Percentiles rank a stretch among this genome's conserved stretches.
These are phyloP conservation scores for Daldinia decipiens DNA, from an alignment of 495 filamentous ascomycete genomes.

Conservation along the genomic window DNA sequence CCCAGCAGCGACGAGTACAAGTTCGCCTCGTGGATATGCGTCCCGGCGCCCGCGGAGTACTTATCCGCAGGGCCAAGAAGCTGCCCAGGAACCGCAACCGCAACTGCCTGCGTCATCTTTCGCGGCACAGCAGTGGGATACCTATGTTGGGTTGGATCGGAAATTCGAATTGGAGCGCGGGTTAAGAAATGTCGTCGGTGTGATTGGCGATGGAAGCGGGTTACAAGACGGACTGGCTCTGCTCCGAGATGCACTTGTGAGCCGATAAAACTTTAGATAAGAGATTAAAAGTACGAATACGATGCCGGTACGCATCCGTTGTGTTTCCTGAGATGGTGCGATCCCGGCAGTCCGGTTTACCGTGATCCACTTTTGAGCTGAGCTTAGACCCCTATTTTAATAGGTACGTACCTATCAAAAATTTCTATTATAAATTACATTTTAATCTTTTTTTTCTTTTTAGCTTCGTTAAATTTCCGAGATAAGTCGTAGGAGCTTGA, in stretches of 20 bases:
- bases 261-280: background rate
- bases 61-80: slow-evolving; percentile 72
- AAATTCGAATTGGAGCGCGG: background rate
- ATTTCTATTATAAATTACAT: background rate
- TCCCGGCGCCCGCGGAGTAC: slow-evolving; percentile 79
- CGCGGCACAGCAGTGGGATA: background rate
- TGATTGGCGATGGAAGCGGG: slow-evolving; percentile 19
- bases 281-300: slow-evolving; percentile 3
- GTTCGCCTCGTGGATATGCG: slow-evolving; percentile 75
- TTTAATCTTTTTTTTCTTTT: background rate
- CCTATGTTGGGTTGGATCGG: background rate
- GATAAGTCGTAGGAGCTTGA: background rate
- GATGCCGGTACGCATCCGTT: background rate
- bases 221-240: slow-evolving; percentile 4
- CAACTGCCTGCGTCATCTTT: slow-evolving; percentile 41
- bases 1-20: slow-evolving; percentile 80
- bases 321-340: slow-evolving; percentile 27
- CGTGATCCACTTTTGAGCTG: slow-evolving; percentile 5
- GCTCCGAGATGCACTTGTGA: slow-evolving; percentile 10
- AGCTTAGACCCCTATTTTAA: slow-evolving; percentile 32
- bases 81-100: slow-evolving; percentile 75
- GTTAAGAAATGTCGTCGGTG: slow-evolving; percentile 2
- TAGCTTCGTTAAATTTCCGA: background rate
- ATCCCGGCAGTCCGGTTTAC: slow-evolving; percentile 38
- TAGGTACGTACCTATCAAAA: slow-evolving; percentile 18